Percentiles rank a stretch among this genome's conserved stretches.
phyloP scores from a whole-genome alignment of 1,284 basidiomycete genomes.

The Sporisorium iseilematis-ciliati region DNA sequence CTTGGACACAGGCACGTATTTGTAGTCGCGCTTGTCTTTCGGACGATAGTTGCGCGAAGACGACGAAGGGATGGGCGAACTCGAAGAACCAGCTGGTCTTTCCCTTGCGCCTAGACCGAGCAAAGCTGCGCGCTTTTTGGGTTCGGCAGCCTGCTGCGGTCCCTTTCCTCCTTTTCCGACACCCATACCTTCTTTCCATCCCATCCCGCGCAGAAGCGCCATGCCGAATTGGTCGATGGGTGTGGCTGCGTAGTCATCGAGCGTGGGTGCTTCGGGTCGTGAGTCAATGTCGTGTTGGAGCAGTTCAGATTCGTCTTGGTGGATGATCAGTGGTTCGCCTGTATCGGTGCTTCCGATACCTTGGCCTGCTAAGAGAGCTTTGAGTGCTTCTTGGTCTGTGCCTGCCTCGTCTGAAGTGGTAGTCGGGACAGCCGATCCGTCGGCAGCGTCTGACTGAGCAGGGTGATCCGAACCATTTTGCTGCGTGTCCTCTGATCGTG shows the following conservation, averaged over 20 bases:
- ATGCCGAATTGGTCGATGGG: conserved; percentile 94
- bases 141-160: conserved; percentile 54
- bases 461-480: conserved; percentile 2
- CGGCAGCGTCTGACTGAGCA: neutral
- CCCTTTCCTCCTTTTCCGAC: conserved; percentile 71
- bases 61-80: conserved; percentile 14
- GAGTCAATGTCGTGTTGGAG: conserved; percentile 60
- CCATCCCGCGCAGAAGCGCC: conserved; percentile 94
- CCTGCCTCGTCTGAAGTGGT: conserved; percentile 6
- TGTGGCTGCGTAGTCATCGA: conserved; percentile 89
- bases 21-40: conserved; percentile 74
- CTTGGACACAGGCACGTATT: conserved; percentile 82
- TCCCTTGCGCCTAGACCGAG: conserved; percentile 67
- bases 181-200: conserved; percentile 86
- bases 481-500: neutral
- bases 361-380: conserved; percentile 47
- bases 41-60: conserved; percentile 72
- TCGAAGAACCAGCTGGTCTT: conserved; percentile 23
- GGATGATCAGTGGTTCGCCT: conserved; percentile 35
- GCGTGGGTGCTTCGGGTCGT: conserved; percentile 72
- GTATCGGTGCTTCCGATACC: neutral
- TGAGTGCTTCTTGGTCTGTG: conserved; percentile 46
- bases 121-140: conserved; percentile 61
- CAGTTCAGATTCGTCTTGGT: conserved; percentile 58
- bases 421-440: neutral